Conservation (phyloP, 1,139 yeast species). For the Geotrichum klebahnii region DNA sequence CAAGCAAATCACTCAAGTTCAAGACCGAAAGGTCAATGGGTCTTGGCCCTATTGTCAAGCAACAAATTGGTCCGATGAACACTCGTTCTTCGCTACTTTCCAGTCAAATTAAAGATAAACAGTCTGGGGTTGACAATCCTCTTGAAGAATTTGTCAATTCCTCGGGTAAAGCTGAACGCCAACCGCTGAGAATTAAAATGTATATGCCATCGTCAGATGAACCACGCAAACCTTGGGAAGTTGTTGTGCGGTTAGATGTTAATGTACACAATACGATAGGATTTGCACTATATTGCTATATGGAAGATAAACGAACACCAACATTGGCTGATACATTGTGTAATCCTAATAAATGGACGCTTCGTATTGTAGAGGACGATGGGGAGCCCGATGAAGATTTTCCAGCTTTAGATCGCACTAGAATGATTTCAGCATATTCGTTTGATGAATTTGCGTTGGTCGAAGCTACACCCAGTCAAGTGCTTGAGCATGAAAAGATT, state of each 20-base stretch:
- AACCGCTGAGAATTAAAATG: conserved; percentile 38
- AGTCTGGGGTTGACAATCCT: conserved; percentile 38
- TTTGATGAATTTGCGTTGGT: conserved; percentile 48
- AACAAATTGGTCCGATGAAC: conserved; percentile 1
- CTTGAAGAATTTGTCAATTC: conserved; percentile 43
- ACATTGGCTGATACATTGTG: conserved; percentile 33
- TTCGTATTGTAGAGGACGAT: conserved; percentile 46
- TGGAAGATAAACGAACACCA: conserved; percentile 35
- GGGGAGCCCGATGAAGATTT: conserved; percentile 48
- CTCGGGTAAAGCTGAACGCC: conserved; percentile 40
- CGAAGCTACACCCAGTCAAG: conserved; percentile 39
- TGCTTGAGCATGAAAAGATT: conserved; percentile 35
- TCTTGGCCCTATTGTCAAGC: conserved; percentile 15
- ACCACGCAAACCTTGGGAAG: conserved; percentile 39
- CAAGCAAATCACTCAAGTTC: conserved; percentile 1
- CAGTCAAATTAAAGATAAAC: conserved; percentile 33
- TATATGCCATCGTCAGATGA: conserved; percentile 39
- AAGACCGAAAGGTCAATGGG: background rate
- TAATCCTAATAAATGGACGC: conserved; percentile 43
- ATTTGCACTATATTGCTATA: conserved; percentile 40
- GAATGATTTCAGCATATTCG: conserved; percentile 42
- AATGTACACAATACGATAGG: conserved; percentile 44
- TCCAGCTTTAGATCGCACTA: conserved; percentile 44
- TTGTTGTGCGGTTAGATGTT: conserved; percentile 41
- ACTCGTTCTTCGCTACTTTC: conserved; percentile 29